These are phyloP conservation scores for Geranium brycei DNA, from an alignment of 345 rosid genomes.

Conservation along the genomic window DNA sequence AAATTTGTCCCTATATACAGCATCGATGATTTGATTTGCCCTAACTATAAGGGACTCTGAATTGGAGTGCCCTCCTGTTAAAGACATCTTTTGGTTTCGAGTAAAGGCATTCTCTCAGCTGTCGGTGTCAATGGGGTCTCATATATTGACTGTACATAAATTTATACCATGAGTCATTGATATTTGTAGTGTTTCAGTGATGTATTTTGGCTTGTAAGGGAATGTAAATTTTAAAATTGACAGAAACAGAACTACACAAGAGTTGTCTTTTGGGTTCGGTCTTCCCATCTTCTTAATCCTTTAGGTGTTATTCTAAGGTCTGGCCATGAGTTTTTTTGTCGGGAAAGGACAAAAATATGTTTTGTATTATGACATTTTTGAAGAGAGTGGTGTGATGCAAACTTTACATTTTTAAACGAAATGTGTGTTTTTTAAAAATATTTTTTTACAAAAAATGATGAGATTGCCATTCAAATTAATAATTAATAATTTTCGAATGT, in stretches of 20 bases:
- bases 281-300: conserved; percentile 33
- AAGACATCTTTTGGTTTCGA: not conserved
- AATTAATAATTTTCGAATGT: too few species aligned
- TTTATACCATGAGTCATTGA: not conserved
- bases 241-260: not conserved
- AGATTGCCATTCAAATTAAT: too few species aligned
- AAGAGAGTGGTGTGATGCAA: too few species aligned
- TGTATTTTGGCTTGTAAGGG: not conserved
- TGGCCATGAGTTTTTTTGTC: conserved; percentile 24
- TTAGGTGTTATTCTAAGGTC: conserved; percentile 52
- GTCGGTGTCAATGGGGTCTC: not conserved
- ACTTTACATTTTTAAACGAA: too few species aligned
- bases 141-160: not conserved
- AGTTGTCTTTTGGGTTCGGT: conserved; percentile 8
- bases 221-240: not conserved
- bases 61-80: not conserved
- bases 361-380: too few species aligned
- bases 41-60: not conserved
- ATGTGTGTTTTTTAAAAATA: not conserved
- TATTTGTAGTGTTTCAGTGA: not conserved
- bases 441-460: too few species aligned
- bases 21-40: too few species aligned
- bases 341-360: too few species aligned
- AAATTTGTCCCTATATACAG: not conserved
- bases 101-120: not conserved